These are phyloP conservation scores for Fraxinus angustifolia DNA, from an alignment of 305 asterid genomes.

Conservation along the genomic window DNA sequence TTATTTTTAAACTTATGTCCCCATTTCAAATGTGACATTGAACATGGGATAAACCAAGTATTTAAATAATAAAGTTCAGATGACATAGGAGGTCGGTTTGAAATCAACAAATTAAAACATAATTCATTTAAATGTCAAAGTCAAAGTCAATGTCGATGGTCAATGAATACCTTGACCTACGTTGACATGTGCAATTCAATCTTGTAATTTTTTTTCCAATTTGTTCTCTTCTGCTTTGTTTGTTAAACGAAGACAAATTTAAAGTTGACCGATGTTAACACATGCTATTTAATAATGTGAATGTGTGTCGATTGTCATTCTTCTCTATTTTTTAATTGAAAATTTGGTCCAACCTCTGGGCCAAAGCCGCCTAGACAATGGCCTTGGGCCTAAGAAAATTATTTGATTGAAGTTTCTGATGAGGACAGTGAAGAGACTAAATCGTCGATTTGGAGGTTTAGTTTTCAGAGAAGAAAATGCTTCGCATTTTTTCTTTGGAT, in stretches of 20 bases:
- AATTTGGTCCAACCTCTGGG: background rate
- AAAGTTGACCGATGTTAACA: background rate
- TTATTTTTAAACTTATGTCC: background rate
- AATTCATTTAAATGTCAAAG: background rate
- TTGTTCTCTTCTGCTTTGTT: background rate
- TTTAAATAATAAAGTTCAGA: background rate
- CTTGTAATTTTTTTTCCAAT: background rate
- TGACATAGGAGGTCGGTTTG: background rate
- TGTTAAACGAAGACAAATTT: background rate
- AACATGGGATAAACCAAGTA: background rate
- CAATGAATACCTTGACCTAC: background rate
- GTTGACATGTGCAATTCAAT: background rate
- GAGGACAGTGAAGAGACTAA: conserved; percentile 50
- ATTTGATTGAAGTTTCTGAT: conserved; percentile 10
- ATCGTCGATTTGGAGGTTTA: conserved; percentile 20
- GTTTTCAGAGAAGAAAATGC: background rate
- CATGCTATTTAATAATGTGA: background rate
- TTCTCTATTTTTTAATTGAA: no score
- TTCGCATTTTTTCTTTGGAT: background rate
- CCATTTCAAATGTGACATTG: background rate
- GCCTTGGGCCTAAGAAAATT: conserved; percentile 21
- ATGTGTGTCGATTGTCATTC: background rate
- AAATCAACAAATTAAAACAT: no score
- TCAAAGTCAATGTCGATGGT: background rate
- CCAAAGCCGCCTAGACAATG: background rate